A percentile compares a stretch with the other conserved stretches of the same genome.
These are phyloP conservation scores for Periconia digitata DNA, from an alignment of 2,329 filamentous ascomycete species.

Conservation along the genomic window DNA sequence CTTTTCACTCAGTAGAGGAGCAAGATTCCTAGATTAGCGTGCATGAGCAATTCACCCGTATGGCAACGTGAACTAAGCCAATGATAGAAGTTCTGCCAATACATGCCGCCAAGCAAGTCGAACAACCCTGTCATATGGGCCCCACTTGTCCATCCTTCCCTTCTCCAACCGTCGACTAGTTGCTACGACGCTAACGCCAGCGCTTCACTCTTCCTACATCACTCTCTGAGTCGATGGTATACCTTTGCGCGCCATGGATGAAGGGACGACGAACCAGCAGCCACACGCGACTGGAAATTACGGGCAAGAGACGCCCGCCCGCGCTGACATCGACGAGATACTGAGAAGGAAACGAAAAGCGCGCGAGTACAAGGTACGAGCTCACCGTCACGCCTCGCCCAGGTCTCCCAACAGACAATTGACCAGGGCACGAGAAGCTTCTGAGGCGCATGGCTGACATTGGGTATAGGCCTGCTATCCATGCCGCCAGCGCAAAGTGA, in stretches of 20 bases:
- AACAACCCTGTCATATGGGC: not conserved
- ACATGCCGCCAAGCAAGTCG: not conserved
- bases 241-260: constrained; percentile 32
- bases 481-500: constrained; percentile 50
- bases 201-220: not conserved
- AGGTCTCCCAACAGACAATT: too few species aligned
- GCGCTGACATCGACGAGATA: constrained; percentile 53
- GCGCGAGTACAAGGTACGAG: constrained; percentile 53
- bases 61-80: not conserved
- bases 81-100: not conserved
- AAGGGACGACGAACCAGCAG: constrained; percentile 27
- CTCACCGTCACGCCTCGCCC: too few species aligned
- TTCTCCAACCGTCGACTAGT: not conserved
- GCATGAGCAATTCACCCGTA: too few species aligned
- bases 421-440: not conserved
- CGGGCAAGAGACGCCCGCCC: constrained; percentile 40
- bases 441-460: constrained; percentile 17
- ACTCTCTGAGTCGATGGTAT: constrained; percentile 7
- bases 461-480: constrained; percentile 49
- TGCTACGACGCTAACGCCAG: not conserved
- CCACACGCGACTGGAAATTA: constrained; percentile 21
- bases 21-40: not conserved
- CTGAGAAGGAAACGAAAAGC: constrained; percentile 54
- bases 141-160: not conserved
- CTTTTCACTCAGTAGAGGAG: too few species aligned